Evolutionary conservation across 1,284 basidiomycete species (phyloP).

Genomic region (Coniferiporia weirii): DNA sequence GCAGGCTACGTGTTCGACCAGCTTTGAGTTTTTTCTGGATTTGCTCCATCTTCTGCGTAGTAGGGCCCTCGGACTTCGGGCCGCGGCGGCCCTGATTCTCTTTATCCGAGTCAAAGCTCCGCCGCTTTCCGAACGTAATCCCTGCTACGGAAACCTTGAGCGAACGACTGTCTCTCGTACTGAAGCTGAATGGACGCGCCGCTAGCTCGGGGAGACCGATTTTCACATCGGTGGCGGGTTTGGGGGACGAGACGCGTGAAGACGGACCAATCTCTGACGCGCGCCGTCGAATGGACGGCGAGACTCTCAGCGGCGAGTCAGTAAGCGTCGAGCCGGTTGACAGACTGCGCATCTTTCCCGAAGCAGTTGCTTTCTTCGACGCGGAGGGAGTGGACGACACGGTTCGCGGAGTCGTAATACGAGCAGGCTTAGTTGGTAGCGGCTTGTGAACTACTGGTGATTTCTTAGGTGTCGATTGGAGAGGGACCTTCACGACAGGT

Average conservation of each 20-base stretch:
- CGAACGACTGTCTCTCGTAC: slow-evolving; percentile 4
- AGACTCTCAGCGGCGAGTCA: background rate
- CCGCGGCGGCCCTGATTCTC: slow-evolving; percentile 4
- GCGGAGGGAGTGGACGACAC: background rate
- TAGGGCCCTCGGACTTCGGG: background rate
- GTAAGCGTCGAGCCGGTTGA: background rate
- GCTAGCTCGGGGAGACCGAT: background rate
- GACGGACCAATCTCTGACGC: background rate
- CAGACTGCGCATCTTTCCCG: background rate
- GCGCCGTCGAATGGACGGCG: background rate
- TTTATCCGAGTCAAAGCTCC: slow-evolving; percentile 1
- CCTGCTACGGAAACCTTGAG: slow-evolving; percentile 1
- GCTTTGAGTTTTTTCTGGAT: background rate
- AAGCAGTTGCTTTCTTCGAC: background rate
- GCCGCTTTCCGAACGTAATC: slow-evolving; percentile 2
- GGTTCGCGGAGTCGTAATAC: background rate
- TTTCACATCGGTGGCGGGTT: background rate
- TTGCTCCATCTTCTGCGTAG: background rate
- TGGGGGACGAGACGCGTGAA: background rate
- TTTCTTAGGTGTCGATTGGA: background rate
- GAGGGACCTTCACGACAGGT: background rate
- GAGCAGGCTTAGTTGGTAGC: background rate
- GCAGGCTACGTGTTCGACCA: slow-evolving; percentile 1
- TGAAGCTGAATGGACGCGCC: background rate
- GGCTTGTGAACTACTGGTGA: background rate